Evolutionary conservation across 2,329 filamentous ascomycete species (phyloP).

Genomic region (Aaosphaeria arxii): DNA sequence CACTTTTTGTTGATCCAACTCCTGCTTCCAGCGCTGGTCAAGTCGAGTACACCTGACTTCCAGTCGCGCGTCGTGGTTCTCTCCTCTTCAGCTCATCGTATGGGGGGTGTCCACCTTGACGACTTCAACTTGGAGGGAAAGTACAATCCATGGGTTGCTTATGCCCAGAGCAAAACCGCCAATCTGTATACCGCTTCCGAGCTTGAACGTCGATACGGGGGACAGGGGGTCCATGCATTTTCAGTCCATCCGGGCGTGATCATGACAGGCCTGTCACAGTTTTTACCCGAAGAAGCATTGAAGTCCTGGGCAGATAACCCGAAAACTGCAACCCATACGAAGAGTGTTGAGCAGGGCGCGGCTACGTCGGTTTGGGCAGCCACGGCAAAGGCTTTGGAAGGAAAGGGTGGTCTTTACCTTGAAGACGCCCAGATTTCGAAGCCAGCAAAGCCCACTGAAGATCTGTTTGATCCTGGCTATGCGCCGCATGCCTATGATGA

Average conservation of each 20-base stretch:
- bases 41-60: conserved; percentile 37
- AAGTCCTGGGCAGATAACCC: not conserved
- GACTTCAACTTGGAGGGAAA: conserved; percentile 2
- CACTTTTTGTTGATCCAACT: conserved; percentile 46
- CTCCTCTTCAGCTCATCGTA: conserved; percentile 44
- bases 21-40: conserved; percentile 39
- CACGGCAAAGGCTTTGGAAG: conserved; percentile 31
- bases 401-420: conserved; percentile 33
- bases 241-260: conserved; percentile 11
- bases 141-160: conserved; percentile 8
- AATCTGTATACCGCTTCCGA: conserved; percentile 6
- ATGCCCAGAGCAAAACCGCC: conserved; percentile 12
- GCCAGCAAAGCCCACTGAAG: conserved; percentile 4
- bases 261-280: conserved; percentile 2
- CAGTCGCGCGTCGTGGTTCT: conserved; percentile 49
- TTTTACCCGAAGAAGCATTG: not conserved
- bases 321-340: conserved; percentile 12
- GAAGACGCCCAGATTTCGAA: conserved; percentile 21
- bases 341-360: conserved; percentile 37
- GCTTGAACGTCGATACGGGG: conserved; percentile 1
- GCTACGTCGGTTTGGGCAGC: conserved; percentile 39
- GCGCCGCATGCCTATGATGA: conserved; percentile 22
- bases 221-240: conserved; percentile 2
- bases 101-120: conserved; percentile 17
- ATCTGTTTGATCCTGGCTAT: conserved; percentile 6